Conservation (phyloP, 1,284 basidiomycete species). For the Neotropicomus parvogracilis region DNA sequence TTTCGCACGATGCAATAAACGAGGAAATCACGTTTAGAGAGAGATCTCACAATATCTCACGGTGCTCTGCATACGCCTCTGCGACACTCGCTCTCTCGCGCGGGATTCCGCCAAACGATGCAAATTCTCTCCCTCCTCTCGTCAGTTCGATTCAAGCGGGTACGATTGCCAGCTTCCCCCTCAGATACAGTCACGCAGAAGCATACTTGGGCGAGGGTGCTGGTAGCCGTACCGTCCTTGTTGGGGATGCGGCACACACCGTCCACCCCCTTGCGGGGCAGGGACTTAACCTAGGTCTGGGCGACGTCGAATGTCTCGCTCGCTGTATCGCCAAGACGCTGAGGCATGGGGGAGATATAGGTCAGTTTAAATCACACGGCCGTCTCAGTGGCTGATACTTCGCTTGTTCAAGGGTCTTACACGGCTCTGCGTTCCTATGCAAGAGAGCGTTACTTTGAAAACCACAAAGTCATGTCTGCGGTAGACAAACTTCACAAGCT, state of each 20-base stretch:
- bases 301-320: constrained; percentile 74
- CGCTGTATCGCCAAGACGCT: constrained; percentile 59
- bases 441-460: constrained; percentile 76
- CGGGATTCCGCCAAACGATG: constrained; percentile 62
- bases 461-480: constrained; percentile 80
- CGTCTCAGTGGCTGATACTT: not conserved
- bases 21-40: constrained; percentile 71
- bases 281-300: constrained; percentile 90
- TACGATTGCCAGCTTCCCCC: constrained; percentile 88
- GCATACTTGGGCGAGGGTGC: constrained; percentile 74
- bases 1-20: constrained; percentile 45
- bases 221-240: constrained; percentile 75
- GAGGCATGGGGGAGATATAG: constrained; percentile 72
- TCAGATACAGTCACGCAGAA: constrained; percentile 86
- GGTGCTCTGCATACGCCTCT: constrained; percentile 61
- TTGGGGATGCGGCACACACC: constrained; percentile 96
- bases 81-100: constrained; percentile 31
- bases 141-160: constrained; percentile 70
- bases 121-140: constrained; percentile 70
- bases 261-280: constrained; percentile 97
- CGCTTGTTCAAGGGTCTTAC: constrained; percentile 55
- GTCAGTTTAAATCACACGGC: constrained; percentile 39
- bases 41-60: constrained; percentile 58
- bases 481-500: constrained; percentile 88
- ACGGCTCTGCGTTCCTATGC: constrained; percentile 76